Evolutionary conservation across 495 filamentous ascomycete species (phyloP).

Genomic region (Tuber calosporum): DNA sequence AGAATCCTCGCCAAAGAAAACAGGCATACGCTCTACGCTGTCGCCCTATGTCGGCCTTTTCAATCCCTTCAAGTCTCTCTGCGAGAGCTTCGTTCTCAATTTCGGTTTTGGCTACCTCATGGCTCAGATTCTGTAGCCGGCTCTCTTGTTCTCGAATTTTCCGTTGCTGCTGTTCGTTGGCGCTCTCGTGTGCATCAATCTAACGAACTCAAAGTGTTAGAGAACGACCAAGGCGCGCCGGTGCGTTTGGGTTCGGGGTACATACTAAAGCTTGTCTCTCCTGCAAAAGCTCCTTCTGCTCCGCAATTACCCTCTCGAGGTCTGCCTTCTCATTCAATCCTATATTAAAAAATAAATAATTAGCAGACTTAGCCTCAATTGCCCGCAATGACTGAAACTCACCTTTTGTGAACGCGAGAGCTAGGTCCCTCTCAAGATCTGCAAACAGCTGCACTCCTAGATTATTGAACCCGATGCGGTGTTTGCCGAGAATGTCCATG

Average conservation of each 20-base stretch:
- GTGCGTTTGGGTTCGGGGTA: not conserved
- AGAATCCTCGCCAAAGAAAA: not conserved
- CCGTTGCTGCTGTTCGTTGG: constrained; percentile 16
- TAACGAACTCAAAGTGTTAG: constrained; percentile 3
- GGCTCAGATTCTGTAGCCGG: constrained; percentile 14
- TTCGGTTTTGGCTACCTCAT: constrained; percentile 19
- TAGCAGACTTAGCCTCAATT: not conserved
- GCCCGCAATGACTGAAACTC: not conserved
- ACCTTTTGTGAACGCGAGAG: constrained; percentile 18
- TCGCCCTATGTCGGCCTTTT: constrained; percentile 7
- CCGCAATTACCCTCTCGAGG: constrained; percentile 13
- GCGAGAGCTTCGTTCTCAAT: constrained; percentile 19
- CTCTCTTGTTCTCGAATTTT: constrained; percentile 29
- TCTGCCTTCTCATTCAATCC: constrained; percentile 22
- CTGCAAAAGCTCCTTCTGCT: constrained; percentile 23
- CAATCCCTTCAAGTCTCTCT: not conserved
- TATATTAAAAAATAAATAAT: constrained; percentile 11
- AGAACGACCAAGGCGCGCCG: not conserved
- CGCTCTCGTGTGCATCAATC: constrained; percentile 7
- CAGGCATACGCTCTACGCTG: constrained; percentile 18
- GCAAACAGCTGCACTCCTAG: constrained; percentile 29
- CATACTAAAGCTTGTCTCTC: constrained; percentile 11
- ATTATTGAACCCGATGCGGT: constrained; percentile 32
- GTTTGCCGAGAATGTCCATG: constrained; percentile 28
- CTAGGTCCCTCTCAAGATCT: constrained; percentile 26